Base-by-base conservation (phyloP, 2,329 filamentous ascomycete species). In the Nigrospora osmanthi region DNA sequence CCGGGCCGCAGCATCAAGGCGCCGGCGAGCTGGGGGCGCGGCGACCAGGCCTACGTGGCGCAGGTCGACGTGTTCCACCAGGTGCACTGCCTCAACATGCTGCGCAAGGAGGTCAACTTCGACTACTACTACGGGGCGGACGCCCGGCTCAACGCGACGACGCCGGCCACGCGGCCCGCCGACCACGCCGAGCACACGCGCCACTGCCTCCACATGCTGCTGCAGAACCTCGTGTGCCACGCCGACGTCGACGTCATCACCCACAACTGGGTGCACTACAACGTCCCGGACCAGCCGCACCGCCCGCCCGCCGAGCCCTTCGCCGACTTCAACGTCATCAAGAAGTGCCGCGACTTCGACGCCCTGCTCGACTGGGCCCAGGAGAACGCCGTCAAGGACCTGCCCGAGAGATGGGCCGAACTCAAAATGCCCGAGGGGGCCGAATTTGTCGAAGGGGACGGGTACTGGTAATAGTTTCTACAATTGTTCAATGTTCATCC, bases 221-320 rank as follows among this genome's bases (percentile, higher is more conserved):
- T 48, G 13, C 38, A 50, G 31, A 44, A 38, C 28, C 40, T 48
- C 11, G 44, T 46, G 42, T 48, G 48, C 40, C 36, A 48, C 34
- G 42, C 43, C 6, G 46, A 50, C 34, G 43, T 48, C n/a, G 46
- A 48, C 11, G 28, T 46, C 28, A 37, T 48, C 33, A 50, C 48
- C 6, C 34, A 38, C 37, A 42, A 46, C 12, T 49, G 47, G 47
- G 32, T 43, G 3, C 33, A 43, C 33, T 17, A 35, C 16, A 32
- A 43, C 16, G 32, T 23, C 13, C n/a, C 32, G 6, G 40, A 43
- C 32, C 31, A 23, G 31, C n/a, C n/a, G 9, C 2, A 17, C 14
- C 31, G 33, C 5, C 33, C 40, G 7, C n/a, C 9, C 14, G 23
- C 39, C 35, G 35, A 36, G 23, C 39, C 39, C 15, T 41, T 32